Conservation (phyloP, 2,329 filamentous ascomycete species). For the Aspergillus oerlinghausenensis region DNA sequence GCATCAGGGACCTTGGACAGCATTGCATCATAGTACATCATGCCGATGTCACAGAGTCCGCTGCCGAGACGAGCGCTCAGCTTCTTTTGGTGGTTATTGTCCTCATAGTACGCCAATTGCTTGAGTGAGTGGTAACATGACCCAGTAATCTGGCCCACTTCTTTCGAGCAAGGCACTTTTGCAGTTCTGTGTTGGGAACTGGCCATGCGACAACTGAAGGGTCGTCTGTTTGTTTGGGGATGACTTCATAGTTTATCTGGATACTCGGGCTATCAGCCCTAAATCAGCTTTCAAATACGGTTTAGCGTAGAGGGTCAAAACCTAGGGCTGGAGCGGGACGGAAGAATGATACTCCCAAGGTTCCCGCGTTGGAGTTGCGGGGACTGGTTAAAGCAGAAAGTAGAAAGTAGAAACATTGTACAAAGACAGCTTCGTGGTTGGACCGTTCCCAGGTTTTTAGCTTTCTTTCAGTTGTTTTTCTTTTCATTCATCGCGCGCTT, state of each 20-base stretch:
- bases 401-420: constrained; percentile 1
- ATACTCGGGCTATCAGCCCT: constrained; percentile 15
- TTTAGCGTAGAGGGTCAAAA: constrained; percentile 21
- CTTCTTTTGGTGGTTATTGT: background rate
- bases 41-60: constrained; percentile 24
- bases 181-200: background rate
- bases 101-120: background rate
- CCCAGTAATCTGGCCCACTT: background rate
- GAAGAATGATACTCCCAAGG: constrained; percentile 15
- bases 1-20: background rate
- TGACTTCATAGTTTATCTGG: constrained; percentile 3
- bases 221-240: background rate
- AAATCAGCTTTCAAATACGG: constrained; percentile 11
- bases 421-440: constrained; percentile 1
- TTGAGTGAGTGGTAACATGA: background rate
- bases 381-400: constrained; percentile 7
- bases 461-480: background rate
- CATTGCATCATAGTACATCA: constrained; percentile 35
- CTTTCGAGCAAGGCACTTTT: background rate
- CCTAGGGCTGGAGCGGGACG: constrained; percentile 24
- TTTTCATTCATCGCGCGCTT: background rate
- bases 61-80: background rate
- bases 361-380: constrained; percentile 20
- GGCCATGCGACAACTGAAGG: background rate
- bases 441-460: background rate